Conservation (phyloP, 306 rosid species). For the Cicer bijugum region DNA sequence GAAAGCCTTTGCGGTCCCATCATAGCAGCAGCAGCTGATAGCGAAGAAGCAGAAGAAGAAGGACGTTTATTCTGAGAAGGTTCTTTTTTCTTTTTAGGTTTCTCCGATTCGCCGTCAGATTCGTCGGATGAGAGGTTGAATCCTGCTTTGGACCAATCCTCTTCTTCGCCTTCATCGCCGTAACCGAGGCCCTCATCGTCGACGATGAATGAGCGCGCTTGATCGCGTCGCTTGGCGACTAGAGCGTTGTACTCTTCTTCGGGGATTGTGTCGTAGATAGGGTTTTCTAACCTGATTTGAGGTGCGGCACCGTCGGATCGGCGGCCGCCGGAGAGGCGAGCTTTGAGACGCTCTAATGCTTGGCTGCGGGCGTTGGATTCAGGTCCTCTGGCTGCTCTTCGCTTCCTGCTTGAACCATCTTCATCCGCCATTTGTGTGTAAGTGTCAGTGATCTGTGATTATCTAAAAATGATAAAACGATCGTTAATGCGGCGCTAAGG, state of each 20-base stretch:
- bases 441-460: not conserved
- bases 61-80: slow-evolving; percentile 58
- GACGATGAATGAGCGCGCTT: slow-evolving; percentile 67
- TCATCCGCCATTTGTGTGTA: slow-evolving; percentile 65
- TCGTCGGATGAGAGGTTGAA: slow-evolving; percentile 62
- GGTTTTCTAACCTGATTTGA: slow-evolving; percentile 78
- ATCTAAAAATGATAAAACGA: not conserved
- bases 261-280: slow-evolving; percentile 67
- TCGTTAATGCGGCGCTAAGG: not conserved
- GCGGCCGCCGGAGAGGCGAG: slow-evolving; percentile 65
- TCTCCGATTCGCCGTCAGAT: slow-evolving; percentile 66
- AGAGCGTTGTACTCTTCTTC: slow-evolving; percentile 89
- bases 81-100: slow-evolving; percentile 71
- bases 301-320: slow-evolving; percentile 63
- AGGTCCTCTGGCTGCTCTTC: slow-evolving; percentile 62
- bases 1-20: slow-evolving; percentile 81
- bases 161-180: slow-evolving; percentile 91
- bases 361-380: slow-evolving; percentile 59
- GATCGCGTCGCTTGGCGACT: slow-evolving; percentile 83
- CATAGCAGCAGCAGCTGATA: slow-evolving; percentile 87
- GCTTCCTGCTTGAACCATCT: slow-evolving; percentile 52
- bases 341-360: slow-evolving; percentile 79
- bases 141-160: slow-evolving; percentile 88
- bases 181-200: slow-evolving; percentile 90
- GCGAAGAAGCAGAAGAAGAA: slow-evolving; percentile 67